phyloP scores from a whole-genome alignment of 2,329 filamentous ascomycete genomes.

The Xenosphaeropsis pyriputrescens region DNA sequence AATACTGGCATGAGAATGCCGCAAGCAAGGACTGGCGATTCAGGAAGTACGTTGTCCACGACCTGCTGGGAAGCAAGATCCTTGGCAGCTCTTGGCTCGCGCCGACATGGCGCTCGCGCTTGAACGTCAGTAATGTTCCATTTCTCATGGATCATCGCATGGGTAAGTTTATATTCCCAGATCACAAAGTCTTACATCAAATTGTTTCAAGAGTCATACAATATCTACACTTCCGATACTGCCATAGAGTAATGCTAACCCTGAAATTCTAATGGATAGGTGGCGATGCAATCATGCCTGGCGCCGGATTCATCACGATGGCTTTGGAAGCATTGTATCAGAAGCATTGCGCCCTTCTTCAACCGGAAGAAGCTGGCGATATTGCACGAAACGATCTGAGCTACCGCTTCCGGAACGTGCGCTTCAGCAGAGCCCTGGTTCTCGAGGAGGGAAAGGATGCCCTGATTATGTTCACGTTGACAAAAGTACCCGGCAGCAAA shows the following conservation, averaged over 20 bases:
- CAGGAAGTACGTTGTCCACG: constrained; percentile 4
- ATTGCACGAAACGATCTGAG: too few relatives aligned
- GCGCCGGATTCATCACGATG: constrained; percentile 21
- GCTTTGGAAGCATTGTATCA: constrained; percentile 5
- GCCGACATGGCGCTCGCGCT: too few relatives aligned
- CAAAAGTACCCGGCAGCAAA: background rate
- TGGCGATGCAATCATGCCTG: constrained; percentile 31
- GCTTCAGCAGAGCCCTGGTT: background rate
- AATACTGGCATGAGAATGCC: constrained; percentile 2
- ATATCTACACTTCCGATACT: too few relatives aligned
- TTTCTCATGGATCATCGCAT: too few relatives aligned
- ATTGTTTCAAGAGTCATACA: too few relatives aligned
- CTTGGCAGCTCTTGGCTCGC: too few relatives aligned
- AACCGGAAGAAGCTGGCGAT: too few relatives aligned
- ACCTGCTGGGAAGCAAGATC: constrained; percentile 1
- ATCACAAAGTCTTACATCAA: too few relatives aligned
- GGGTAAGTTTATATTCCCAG: too few relatives aligned
- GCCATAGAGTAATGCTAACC: too few relatives aligned
- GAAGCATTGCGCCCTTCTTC: too few relatives aligned
- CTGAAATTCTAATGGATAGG: constrained; percentile 32
- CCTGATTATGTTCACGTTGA: background rate
- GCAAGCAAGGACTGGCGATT: constrained; percentile 5
- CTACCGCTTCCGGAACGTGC: background rate
- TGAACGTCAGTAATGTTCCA: too few relatives aligned
- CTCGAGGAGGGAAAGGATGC: background rate